Percentiles rank a stretch among this genome's conserved stretches.
phyloP scores from a whole-genome alignment of 2,329 filamentous ascomycete genomes.

The Hymenotorrendiella dingleyae region DNA sequence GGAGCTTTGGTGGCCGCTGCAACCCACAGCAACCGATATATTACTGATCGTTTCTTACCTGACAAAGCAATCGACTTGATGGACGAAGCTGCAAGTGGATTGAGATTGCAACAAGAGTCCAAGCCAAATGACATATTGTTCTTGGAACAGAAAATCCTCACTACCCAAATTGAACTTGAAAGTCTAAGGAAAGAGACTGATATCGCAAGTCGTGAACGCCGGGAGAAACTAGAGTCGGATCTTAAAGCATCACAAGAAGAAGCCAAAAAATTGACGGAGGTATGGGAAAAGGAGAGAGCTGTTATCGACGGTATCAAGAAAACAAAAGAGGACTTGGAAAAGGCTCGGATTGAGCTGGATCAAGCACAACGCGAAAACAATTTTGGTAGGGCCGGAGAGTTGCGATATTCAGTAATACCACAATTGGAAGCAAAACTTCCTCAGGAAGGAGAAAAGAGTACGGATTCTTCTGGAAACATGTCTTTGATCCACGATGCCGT shows the following conservation, averaged over 20 bases:
- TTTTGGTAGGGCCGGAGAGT: slow-evolving; percentile 83
- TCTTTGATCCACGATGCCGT: slow-evolving; percentile 86
- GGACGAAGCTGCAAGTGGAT: slow-evolving; percentile 86
- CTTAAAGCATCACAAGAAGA: slow-evolving; percentile 74
- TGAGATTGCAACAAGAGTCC: slow-evolving; percentile 90
- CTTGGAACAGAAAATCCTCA: slow-evolving; percentile 92
- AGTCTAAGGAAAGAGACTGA: slow-evolving; percentile 93
- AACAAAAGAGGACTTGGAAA: slow-evolving; percentile 82
- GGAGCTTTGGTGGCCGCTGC: slow-evolving; percentile 87
- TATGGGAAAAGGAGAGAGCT: slow-evolving; percentile 84
- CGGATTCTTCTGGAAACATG: slow-evolving; percentile 30
- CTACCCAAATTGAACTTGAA: slow-evolving; percentile 93
- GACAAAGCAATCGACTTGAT: slow-evolving; percentile 97
- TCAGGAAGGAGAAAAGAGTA: slow-evolving; percentile 52
- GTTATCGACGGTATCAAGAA: slow-evolving; percentile 86
- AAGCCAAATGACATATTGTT: slow-evolving; percentile 93
- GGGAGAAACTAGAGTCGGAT: slow-evolving; percentile 76
- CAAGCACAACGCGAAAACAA: slow-evolving; percentile 82
- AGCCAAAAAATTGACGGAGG: slow-evolving; percentile 64
- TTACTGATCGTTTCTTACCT: slow-evolving; percentile 90
- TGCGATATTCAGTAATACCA: slow-evolving; percentile 85
- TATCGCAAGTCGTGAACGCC: slow-evolving; percentile 77
- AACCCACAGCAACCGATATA: slow-evolving; percentile 89
- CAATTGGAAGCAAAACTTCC: slow-evolving; percentile 72
- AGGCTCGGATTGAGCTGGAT: slow-evolving; percentile 77